Percentiles rank a stretch among this genome's conserved stretches.
phyloP scores from a whole-genome alignment of 139 green algal genomes.

The Ulvella scutata region DNA sequence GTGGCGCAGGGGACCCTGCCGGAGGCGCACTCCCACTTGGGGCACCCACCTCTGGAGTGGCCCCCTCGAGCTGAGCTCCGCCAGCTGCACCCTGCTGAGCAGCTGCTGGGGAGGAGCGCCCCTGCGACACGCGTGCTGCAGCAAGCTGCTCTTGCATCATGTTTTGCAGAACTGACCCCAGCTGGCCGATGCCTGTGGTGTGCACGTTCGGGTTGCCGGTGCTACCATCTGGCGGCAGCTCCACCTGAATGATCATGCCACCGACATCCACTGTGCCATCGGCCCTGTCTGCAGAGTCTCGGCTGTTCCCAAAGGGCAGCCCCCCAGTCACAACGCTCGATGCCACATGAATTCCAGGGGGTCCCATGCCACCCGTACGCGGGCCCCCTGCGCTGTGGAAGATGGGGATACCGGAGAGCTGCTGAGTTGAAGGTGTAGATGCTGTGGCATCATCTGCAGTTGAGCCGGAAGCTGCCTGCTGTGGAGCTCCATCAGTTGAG shows the following conservation, averaged over 20 bases:
- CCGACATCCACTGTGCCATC: background rate
- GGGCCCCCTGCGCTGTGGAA: too few relatives aligned
- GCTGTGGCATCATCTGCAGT: too few relatives aligned
- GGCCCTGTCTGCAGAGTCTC: background rate
- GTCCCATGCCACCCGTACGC: background rate
- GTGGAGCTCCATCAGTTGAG: too few relatives aligned
- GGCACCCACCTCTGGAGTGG: background rate
- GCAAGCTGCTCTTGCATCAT: constrained; percentile 2
- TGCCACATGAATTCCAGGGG: background rate
- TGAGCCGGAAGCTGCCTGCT: too few relatives aligned
- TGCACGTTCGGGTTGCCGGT: background rate
- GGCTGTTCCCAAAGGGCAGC: background rate
- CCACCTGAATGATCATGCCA: constrained; percentile 1
- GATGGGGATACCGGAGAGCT: background rate
- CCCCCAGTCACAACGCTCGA: background rate
- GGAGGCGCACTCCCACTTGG: background rate
- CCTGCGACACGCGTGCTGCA: background rate
- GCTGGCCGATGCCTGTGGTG: constrained; percentile 1
- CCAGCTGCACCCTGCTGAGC: background rate
- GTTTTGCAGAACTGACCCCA: background rate
- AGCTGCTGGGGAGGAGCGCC: background rate
- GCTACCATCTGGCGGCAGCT: background rate
- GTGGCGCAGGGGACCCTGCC: background rate
- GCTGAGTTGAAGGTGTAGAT: too few relatives aligned
- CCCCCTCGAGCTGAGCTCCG: background rate